Conservation (phyloP, 73 alveolate species). For the Diophrys appendiculata region DNA sequence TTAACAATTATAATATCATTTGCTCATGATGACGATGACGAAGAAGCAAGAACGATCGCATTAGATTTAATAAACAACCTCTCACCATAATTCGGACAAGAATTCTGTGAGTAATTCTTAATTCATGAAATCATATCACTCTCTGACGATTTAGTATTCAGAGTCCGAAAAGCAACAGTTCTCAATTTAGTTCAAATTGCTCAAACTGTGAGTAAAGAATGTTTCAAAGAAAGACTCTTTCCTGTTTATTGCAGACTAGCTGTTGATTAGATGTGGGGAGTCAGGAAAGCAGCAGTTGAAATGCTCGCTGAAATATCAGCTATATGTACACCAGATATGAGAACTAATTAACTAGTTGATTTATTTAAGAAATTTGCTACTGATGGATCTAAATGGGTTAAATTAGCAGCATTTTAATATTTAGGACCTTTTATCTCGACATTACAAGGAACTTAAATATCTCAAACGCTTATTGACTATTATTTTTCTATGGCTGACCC, state of each 20-base stretch:
- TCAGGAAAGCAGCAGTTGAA: conserved; percentile 86
- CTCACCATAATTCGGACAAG: conserved; percentile 56
- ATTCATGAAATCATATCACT: conserved; percentile 67
- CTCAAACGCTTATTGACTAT: conserved; percentile 60
- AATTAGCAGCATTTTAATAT: conserved; percentile 65
- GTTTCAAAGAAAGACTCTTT: conserved; percentile 57
- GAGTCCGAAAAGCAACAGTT: conserved; percentile 68
- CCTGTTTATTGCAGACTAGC: conserved; percentile 73
- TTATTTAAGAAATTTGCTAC: conserved; percentile 61
- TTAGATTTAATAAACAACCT: conserved; percentile 60
- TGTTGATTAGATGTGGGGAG: conserved; percentile 82
- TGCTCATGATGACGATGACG: conserved; percentile 64
- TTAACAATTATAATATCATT: conserved; percentile 39
- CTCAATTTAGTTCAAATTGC: conserved; percentile 52
- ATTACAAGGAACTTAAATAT: conserved; percentile 49
- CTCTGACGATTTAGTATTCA: conserved; percentile 66
- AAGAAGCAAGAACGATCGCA: conserved; percentile 59
- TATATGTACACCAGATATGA: conserved; percentile 54
- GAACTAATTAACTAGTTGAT: conserved; percentile 57
- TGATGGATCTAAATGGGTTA: conserved; percentile 83
- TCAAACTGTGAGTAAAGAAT: conserved; percentile 53
- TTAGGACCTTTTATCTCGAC: conserved; percentile 77
- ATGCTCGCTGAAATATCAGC: conserved; percentile 64
- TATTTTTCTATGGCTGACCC: conserved; percentile 66
- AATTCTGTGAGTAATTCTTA: conserved; percentile 49